Base-by-base conservation (phyloP, 2,329 filamentous ascomycete genomes). In the Penicillium decumbens region DNA sequence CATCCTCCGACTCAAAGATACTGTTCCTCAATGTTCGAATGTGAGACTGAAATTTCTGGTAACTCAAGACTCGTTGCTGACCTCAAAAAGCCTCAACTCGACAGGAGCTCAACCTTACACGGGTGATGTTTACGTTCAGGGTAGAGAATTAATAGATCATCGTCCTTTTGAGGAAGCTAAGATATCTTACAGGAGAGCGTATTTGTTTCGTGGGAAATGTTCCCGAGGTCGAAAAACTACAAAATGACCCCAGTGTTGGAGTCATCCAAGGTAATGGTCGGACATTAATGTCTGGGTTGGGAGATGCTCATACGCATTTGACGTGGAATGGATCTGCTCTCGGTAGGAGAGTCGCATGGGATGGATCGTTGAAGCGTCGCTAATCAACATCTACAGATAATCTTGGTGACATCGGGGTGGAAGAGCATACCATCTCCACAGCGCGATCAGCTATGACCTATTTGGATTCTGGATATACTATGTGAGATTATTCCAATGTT, bases 291-390 rank as follows among this genome's bases (percentile, higher is more conserved):
- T 70, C 70, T 23, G 76, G 76, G 0, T 63, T 78, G 0, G 73
- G 74, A 1, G 76, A 78, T 50, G 72, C 74, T 0, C 76, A 79
- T 57, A 72, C 74, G 0, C 75, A 78, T 54, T 65, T 78, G 7
- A 72, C 70, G 3, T 79, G 75, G 75, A 77, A 78, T 49, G 67
- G 66, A 6, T 66, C 70, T 4, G 69, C 74, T 45, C 65, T 78
- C 1, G 39, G 25, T 41, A 28, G 13, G 39, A 6, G 6, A 6
- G 2, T 27, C 8, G 6, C 25, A 27, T 27, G 1, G 25, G 1
- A 27, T 27, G 8, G 8, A 27, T 27, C 6, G 3, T 35, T 9
- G 32, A 13, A 10, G 12, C 3, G 6, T 10, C 6, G 15, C 12
- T 35, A 3, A 35, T 12, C 32, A 18, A 35, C 6, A n/a, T 35